Conservation (phyloP, 345 rosid genomes). For the Citrus reticulata region DNA sequence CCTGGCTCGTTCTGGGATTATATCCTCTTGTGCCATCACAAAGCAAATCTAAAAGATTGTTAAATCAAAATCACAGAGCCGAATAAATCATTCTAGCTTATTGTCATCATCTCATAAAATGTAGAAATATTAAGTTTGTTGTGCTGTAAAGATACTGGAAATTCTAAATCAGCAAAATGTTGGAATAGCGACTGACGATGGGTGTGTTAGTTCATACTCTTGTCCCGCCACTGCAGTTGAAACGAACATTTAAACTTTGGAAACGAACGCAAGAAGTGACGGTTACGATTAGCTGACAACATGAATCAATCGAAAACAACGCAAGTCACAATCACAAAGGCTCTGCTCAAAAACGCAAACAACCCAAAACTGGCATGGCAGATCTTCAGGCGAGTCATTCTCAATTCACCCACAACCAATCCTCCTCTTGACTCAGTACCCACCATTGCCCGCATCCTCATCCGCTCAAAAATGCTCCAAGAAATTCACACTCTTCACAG, state of each 20-base stretch:
- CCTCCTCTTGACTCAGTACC: slow-evolving; percentile 39
- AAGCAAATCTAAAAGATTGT: too few species aligned
- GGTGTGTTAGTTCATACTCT: too few species aligned
- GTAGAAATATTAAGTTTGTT: background rate
- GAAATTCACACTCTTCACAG: slow-evolving; percentile 68
- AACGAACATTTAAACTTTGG: background rate
- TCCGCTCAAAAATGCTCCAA: slow-evolving; percentile 53
- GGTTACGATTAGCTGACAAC: background rate
- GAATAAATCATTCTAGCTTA: too few species aligned
- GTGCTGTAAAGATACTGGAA: background rate
- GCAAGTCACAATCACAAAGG: slow-evolving; percentile 48
- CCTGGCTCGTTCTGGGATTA: too few species aligned
- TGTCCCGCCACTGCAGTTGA: too few species aligned
- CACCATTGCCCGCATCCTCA: slow-evolving; percentile 58
- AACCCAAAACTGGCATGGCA: slow-evolving; percentile 85
- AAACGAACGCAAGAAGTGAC: background rate
- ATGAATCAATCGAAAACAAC: slow-evolving; percentile 56
- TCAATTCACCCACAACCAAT: slow-evolving; percentile 38
- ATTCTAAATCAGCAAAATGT: too few species aligned
- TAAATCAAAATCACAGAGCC: too few species aligned
- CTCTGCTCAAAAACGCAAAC: slow-evolving; percentile 53
- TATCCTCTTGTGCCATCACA: too few species aligned
- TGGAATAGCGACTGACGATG: too few species aligned
- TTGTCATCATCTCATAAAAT: too few species aligned
- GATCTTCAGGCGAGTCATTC: slow-evolving; percentile 60